Base-by-base conservation (phyloP, 345 rosid genomes). In the Alliaria petiolata region DNA sequence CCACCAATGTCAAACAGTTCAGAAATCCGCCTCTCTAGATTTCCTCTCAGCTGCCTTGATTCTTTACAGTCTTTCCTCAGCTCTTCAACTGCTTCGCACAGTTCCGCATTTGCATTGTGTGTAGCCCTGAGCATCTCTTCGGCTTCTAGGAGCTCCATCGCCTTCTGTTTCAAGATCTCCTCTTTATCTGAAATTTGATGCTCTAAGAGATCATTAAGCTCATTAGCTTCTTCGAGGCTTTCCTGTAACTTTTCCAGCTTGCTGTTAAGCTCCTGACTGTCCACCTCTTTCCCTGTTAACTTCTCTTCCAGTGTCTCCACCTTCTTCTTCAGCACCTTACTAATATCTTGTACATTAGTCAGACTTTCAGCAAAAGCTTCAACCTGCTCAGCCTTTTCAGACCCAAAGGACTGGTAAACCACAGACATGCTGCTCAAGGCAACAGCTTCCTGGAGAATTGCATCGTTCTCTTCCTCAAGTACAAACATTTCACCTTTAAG, bases 111-210 rank as follows among this genome's bases (percentile, higher is more conserved):
- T 62, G 81, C 70, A 78, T 26, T 77, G 45, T 79, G 85, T 3
- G 91, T 69, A 70, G 83, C 87, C 81, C 80, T 83, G 25, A 93
- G 89, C 81, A 84, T 85, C 69, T 84, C 81, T 70, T 87, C 87
- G 33, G 78, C 90, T 72, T 89, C 90, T 30, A 76, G 80, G 62
- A 93, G 86, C 68, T 87, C 93, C 7, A 46, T 40, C 42, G 75
- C 81, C 76, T 87, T 91, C 79, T 82, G 77, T 59, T 79, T 80
- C 72, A 89, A 70, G 67, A 81, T 84, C 57, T 82, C 92, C 17
- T 81, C 81, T 47, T 82, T 86, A 55, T 75, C 71, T 11, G 72
- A 43, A 62, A 83, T 67, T 81, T 87, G 86, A 78, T 63, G 79
- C 66, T 82, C 85, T 60, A 91, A 77, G 62, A 82, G 83, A 74